Percentiles rank a stretch among this genome's conserved stretches.
phyloP scores from a whole-genome alignment of 345 rosid species.

The Erodium maritimum region DNA sequence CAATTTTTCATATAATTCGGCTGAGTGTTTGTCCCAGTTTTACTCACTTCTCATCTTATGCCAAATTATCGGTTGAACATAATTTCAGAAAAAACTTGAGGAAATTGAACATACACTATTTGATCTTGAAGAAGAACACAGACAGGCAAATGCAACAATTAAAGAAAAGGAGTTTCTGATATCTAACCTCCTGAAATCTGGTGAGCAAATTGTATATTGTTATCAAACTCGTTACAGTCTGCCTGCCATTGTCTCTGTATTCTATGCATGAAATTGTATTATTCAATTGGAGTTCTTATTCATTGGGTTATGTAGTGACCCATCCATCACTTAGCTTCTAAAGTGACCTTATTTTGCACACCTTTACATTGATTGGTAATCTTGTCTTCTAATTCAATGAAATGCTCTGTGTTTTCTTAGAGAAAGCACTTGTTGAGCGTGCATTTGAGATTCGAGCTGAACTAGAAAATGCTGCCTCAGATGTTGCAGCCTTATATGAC shows the following conservation, averaged over 20 bases:
- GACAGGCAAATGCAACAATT: constrained; percentile 84
- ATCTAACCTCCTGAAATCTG: constrained; percentile 74
- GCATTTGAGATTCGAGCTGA: constrained; percentile 79
- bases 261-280: no score
- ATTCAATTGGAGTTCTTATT: not conserved
- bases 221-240: not conserved
- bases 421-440: constrained; percentile 70
- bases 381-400: constrained; percentile 1
- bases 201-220: constrained; percentile 22
- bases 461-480: constrained; percentile 78
- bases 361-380: not conserved
- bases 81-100: constrained; percentile 66
- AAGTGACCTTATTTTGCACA: not conserved
- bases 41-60: constrained; percentile 5
- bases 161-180: constrained; percentile 89
- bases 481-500: constrained; percentile 72
- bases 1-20: not conserved
- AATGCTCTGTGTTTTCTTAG: constrained; percentile 24
- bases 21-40: not conserved
- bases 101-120: constrained; percentile 71
- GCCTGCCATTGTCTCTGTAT: not conserved
- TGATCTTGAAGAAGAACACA: constrained; percentile 89
- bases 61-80: not conserved
- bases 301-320: no score
- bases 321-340: not conserved